A percentile compares a stretch with the other conserved stretches of the same genome.
phyloP scores from a whole-genome alignment of 768 basidiomycete species.

The Gyrodon lividus region DNA sequence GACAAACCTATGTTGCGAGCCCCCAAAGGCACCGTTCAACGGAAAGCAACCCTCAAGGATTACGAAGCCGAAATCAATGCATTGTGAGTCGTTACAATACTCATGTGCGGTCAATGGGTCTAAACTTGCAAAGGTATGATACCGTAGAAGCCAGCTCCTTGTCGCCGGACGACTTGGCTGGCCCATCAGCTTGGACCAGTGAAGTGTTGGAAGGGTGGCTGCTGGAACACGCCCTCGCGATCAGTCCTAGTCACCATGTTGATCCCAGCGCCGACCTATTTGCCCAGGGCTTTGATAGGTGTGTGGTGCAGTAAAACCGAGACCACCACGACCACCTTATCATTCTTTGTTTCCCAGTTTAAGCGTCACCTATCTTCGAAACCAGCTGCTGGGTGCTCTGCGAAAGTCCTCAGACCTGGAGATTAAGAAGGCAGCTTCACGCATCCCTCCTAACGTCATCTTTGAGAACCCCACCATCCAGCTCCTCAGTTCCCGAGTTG shows the following conservation, averaged over 20 bases:
- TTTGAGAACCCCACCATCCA: constrained; percentile 42
- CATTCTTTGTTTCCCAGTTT: constrained; percentile 14
- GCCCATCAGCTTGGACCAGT: constrained; percentile 26
- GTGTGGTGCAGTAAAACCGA: background rate
- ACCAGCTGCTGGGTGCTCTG: constrained; percentile 20
- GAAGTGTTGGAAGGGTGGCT: constrained; percentile 28
- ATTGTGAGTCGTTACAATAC: constrained; percentile 32
- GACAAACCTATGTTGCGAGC: constrained; percentile 45
- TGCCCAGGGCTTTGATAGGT: constrained; percentile 41
- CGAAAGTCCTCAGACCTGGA: constrained; percentile 31
- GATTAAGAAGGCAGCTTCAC: constrained; percentile 22
- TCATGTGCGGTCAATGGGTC: constrained; percentile 25
- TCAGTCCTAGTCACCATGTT: constrained; percentile 6
- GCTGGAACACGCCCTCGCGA: constrained; percentile 19
- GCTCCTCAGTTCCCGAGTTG: constrained; percentile 28
- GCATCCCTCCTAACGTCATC: constrained; percentile 34
- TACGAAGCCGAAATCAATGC: constrained; percentile 49
- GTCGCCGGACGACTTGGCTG: constrained; percentile 17
- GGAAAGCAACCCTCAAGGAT: constrained; percentile 36
- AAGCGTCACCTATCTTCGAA: constrained; percentile 31
- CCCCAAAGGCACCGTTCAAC: constrained; percentile 45
- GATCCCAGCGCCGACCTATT: constrained; percentile 26
- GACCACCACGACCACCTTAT: background rate
- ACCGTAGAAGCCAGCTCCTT: constrained; percentile 28
- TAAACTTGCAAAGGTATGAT: constrained; percentile 28